Conservation (phyloP, 495 filamentous ascomycete genomes). For the Annulohypoxylon stygium region DNA sequence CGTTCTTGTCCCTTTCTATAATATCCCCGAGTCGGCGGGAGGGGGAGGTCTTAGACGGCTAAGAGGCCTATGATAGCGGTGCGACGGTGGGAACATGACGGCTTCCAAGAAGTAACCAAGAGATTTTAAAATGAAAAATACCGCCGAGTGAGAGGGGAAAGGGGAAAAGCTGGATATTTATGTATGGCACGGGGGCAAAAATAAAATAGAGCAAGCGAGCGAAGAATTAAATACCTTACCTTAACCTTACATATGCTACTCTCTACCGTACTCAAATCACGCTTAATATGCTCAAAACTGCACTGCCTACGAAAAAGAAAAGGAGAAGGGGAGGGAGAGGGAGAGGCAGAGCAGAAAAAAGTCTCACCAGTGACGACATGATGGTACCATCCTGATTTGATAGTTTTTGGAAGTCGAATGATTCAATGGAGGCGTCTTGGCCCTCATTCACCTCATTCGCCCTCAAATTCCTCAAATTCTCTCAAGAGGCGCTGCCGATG, state of each 20-base stretch:
- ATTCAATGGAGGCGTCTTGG: conserved; percentile 34
- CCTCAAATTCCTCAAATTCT: conserved; percentile 34
- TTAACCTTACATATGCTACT: background rate
- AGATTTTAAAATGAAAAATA: conserved; percentile 24
- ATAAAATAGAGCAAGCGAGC: background rate
- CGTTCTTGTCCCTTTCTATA: conserved; percentile 10
- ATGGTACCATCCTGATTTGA: conserved; percentile 43
- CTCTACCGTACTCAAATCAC: background rate
- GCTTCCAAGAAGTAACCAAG: conserved; percentile 41
- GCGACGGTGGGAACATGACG: conserved; percentile 20
- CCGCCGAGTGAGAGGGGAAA: conserved; percentile 9
- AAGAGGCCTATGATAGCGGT: background rate
- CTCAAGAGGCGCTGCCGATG: conserved; percentile 39
- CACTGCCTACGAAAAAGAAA: conserved; percentile 1
- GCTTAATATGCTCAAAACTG: conserved; percentile 1
- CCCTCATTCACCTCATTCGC: conserved; percentile 45
- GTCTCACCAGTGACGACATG: conserved; percentile 44
- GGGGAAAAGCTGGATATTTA: conserved; percentile 34
- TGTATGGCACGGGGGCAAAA: conserved; percentile 4
- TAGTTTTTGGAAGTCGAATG: conserved; percentile 35
- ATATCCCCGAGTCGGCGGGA: conserved; percentile 28
- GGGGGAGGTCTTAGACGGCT: background rate
- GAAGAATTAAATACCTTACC: background rate
- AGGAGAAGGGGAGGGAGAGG: conserved; percentile 9
- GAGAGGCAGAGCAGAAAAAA: conserved; percentile 3